Percentiles rank a stretch among this genome's conserved stretches.
phyloP scores from a whole-genome alignment of 2,329 filamentous ascomycete genomes.

The Beauveria varroae region DNA sequence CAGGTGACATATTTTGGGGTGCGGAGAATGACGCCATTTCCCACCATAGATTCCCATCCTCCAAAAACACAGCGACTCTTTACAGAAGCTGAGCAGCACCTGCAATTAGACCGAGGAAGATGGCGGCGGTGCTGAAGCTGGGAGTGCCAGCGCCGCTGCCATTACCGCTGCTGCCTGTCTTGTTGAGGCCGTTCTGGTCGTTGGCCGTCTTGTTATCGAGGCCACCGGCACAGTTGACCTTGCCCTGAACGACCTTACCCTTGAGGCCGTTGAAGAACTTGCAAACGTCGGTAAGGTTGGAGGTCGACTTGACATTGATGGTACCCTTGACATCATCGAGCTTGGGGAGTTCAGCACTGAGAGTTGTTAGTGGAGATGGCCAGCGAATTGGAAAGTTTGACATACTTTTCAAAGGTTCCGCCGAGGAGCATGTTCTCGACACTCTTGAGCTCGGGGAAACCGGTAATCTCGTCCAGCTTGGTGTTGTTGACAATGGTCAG shows the following conservation, averaged over 20 bases:
- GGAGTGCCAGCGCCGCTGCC: conserved; percentile 21
- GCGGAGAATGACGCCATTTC: conserved; percentile 30
- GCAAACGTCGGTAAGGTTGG: conserved; percentile 51
- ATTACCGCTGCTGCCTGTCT: conserved; percentile 22
- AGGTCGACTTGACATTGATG: conserved; percentile 62
- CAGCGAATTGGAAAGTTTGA: conserved; percentile 17
- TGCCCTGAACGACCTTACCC: conserved; percentile 14
- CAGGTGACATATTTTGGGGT: conserved; percentile 22
- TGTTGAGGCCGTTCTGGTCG: conserved; percentile 30
- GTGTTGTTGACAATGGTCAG: conserved; percentile 91
- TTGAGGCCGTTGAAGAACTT: conserved; percentile 40
- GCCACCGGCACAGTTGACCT: conserved; percentile 30
- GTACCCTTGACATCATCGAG: conserved; percentile 63
- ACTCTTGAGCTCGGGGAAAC: conserved; percentile 59
- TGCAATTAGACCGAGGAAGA: conserved; percentile 40
- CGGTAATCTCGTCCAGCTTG: conserved; percentile 53
- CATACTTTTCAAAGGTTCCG: conserved; percentile 78
- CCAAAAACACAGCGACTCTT: conserved; percentile 16
- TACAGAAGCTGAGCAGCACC: conserved; percentile 47
- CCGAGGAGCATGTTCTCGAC: conserved; percentile 76
- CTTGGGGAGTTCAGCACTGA: conserved; percentile 62
- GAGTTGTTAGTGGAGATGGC: conserved; percentile 49
- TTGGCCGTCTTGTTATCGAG: conserved; percentile 6
- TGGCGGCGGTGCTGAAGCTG: conserved; percentile 37
- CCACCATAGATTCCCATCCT: conserved; percentile 21